Percentiles rank a stretch among this genome's conserved stretches.
Conservation (phyloP, 2,329 filamentous ascomycete species). For the Rhytidhysteron rufulum region DNA sequence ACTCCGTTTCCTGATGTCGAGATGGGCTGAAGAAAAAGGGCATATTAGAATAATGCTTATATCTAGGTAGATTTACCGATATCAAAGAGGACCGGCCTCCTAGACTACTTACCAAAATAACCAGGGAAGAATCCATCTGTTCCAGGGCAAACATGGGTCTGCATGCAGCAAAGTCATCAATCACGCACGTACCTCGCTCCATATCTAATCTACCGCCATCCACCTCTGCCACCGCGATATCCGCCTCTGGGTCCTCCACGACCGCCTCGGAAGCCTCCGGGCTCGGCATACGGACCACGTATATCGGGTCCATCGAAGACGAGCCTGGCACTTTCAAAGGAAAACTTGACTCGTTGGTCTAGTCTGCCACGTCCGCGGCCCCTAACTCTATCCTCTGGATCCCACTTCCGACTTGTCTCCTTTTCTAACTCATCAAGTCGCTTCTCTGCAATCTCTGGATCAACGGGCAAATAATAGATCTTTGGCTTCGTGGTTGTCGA, state of each 20-base stretch:
- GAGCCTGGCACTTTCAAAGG: conserved; percentile 41
- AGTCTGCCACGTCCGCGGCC: conserved; percentile 19
- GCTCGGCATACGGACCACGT: conserved; percentile 25
- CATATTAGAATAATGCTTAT: too few species aligned
- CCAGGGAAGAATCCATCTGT: too few species aligned
- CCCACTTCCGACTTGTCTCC: conserved; percentile 41
- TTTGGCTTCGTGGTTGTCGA: conserved; percentile 61
- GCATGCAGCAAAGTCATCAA: too few species aligned
- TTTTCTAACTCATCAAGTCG: conserved; percentile 60
- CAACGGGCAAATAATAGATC: conserved; percentile 64
- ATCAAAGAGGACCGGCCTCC: too few species aligned
- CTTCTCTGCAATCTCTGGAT: conserved; percentile 59
- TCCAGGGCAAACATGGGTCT: too few species aligned
- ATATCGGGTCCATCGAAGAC: conserved; percentile 39
- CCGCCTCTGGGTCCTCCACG: conserved; percentile 12
- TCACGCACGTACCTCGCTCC: too few species aligned
- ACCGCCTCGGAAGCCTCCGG: conserved; percentile 4
- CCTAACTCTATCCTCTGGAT: conserved; percentile 20
- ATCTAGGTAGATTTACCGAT: too few species aligned
- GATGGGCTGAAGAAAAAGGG: too few species aligned
- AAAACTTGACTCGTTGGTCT: conserved; percentile 38
- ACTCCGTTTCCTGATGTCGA: too few species aligned
- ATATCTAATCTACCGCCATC: background rate
- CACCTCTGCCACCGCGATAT: conserved; percentile 10
- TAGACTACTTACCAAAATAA: too few species aligned